These are phyloP conservation scores for Syzygium malaccense DNA, from an alignment of 441 rosid species.

Conservation along the genomic window DNA sequence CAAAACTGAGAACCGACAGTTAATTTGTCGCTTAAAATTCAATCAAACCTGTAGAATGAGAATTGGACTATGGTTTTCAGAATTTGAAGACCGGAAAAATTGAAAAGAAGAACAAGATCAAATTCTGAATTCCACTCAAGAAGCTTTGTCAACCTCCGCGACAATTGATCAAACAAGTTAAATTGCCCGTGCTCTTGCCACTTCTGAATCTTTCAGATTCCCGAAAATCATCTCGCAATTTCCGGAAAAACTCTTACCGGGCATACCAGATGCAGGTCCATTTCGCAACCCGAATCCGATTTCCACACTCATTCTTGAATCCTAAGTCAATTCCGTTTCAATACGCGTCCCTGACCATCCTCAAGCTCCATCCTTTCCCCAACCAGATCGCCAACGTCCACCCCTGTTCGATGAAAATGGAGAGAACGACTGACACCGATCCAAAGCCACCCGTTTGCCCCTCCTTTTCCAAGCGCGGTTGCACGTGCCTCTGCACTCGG, in stretches of 20 bases:
- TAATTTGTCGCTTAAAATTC: too few relatives aligned
- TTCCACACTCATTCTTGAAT: not conserved
- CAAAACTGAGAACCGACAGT: too few relatives aligned
- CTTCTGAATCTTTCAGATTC: not conserved
- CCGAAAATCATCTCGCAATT: not conserved
- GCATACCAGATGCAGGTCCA: not conserved
- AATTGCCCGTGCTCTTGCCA: not conserved
- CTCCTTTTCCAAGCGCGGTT: constrained; percentile 50
- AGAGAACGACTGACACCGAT: not conserved
- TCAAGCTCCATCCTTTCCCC: not conserved
- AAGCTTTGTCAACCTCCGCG: not conserved
- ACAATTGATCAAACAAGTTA: not conserved
- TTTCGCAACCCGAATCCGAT: not conserved
- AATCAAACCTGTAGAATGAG: too few relatives aligned
- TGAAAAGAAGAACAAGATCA: not conserved
- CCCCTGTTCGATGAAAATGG: not conserved
- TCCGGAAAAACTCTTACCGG: not conserved
- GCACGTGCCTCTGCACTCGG: constrained; percentile 59
- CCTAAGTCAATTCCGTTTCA: not conserved
- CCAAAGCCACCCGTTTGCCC: not conserved
- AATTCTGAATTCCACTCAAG: not conserved
- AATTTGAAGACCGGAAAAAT: not conserved
- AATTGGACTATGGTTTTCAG: not conserved
- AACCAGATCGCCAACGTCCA: not conserved
- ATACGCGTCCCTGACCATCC: not conserved